A percentile compares a stretch with the other conserved stretches of the same genome.
Evolutionary conservation across 78 protist species (phyloP).

Genomic region (Anaeramoeba ignava): DNA sequence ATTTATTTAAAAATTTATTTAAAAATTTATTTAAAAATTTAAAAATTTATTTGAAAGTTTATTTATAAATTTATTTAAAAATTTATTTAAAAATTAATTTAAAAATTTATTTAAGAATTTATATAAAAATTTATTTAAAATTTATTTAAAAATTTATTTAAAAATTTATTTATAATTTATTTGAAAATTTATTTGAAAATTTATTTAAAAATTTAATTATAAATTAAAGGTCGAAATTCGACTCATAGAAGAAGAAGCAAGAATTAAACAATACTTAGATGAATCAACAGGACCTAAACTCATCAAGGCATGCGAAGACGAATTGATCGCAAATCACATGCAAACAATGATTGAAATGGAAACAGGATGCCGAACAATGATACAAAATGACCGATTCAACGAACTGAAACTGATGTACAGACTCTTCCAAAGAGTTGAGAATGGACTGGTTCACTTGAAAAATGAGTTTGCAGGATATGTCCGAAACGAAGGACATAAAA

Average conservation of each 20-base stretch:
- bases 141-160: too few relatives aligned
- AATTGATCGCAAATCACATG: conserved; percentile 54
- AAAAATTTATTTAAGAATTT: too few relatives aligned
- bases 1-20: too few relatives aligned
- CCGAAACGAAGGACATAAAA: too few relatives aligned
- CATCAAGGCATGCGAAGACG: conserved; percentile 43
- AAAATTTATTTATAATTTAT: too few relatives aligned
- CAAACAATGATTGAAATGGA: conserved; percentile 10
- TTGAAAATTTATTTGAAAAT: too few relatives aligned
- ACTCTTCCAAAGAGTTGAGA: conserved; percentile 12
- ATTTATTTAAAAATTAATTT: too few relatives aligned
- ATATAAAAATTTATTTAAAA: too few relatives aligned
- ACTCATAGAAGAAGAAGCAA: conserved; percentile 20
- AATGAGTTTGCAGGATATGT: conserved; percentile 24
- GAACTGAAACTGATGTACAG: conserved; percentile 46
- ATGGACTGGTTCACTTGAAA: conserved; percentile 21
- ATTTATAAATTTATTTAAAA: too few relatives aligned
- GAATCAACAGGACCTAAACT: conserved; percentile 32
- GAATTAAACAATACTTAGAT: conserved; percentile 20
- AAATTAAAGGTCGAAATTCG: conserved; percentile 16
- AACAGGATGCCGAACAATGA: conserved; percentile 8
- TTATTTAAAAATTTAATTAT: too few relatives aligned
- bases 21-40: too few relatives aligned
- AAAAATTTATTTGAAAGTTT: too few relatives aligned
- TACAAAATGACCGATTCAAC: conserved; percentile 23